Evolutionary conservation across 805 yeast genomes (phyloP).

Genomic region (Saturnispora bothae): DNA sequence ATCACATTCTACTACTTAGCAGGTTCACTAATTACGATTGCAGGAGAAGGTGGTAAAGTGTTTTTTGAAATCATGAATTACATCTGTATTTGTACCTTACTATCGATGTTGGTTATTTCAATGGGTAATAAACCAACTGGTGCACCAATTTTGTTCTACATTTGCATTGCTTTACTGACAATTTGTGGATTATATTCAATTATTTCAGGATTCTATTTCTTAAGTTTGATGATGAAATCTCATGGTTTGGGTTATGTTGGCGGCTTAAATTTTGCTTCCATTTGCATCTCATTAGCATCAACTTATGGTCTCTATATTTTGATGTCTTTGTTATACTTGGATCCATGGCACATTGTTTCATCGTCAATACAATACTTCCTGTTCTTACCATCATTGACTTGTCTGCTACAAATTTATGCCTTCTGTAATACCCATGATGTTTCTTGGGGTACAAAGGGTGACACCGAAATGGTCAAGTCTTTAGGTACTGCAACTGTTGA

Average conservation of each 20-base stretch:
- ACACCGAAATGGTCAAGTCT: constrained; percentile 57
- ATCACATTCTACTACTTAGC: constrained; percentile 88
- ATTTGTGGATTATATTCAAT: constrained; percentile 75
- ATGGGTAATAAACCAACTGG: constrained; percentile 99
- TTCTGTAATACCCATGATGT: constrained; percentile 98
- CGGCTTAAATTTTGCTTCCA: constrained; percentile 49
- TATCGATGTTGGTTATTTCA: constrained; percentile 83
- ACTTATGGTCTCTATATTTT: constrained; percentile 84
- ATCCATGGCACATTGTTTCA: constrained; percentile 93
- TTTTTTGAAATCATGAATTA: constrained; percentile 81
- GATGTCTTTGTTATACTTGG: constrained; percentile 77
- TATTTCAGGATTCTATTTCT: constrained; percentile 73
- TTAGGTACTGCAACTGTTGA: constrained; percentile 75
- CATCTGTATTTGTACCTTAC: constrained; percentile 67
- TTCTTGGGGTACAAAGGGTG: constrained; percentile 99
- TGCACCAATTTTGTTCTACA: constrained; percentile 66
- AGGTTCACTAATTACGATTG: constrained; percentile 62
- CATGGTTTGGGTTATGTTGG: constrained; percentile 30
- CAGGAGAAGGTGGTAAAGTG: constrained; percentile 69
- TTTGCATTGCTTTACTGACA: constrained; percentile 61
- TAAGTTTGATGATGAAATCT: constrained; percentile 42
- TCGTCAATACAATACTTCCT: constrained; percentile 82
- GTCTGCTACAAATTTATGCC: constrained; percentile 90
- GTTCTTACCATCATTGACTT: constrained; percentile 83
- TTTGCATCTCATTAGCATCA: constrained; percentile 75